Conservation (phyloP, 352 stramenopile species). For the Phytopythium delawarense region DNA sequence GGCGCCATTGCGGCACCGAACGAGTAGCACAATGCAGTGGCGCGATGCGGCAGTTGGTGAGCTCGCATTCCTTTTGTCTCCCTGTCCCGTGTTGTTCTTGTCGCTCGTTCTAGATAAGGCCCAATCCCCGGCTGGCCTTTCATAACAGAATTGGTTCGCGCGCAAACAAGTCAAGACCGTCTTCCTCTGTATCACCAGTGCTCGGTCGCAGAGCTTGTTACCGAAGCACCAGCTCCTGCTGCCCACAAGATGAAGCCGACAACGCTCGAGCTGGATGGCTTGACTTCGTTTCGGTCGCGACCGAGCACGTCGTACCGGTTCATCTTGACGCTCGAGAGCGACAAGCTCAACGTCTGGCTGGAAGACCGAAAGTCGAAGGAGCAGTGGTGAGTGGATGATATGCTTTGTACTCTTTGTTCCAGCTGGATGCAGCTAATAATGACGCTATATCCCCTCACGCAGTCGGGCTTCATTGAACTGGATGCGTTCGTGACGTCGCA, state of each 20-base stretch:
- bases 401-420: too few relatives aligned
- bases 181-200: too few relatives aligned
- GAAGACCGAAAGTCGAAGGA: slow-evolving; percentile 2
- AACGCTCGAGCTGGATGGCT: not conserved
- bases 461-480: not conserved
- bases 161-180: not conserved
- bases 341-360: slow-evolving; percentile 5
- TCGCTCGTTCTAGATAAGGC: not conserved
- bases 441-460: not conserved
- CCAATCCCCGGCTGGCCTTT: too few relatives aligned
- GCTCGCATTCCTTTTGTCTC: not conserved
- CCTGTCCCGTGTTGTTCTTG: not conserved
- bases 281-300: not conserved
- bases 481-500: not conserved
- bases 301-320: not conserved
- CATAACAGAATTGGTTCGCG: too few relatives aligned
- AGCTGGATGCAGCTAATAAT: not conserved
- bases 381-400: not conserved
- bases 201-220: too few relatives aligned
- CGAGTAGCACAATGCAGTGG: not conserved
- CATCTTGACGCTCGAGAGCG: not conserved
- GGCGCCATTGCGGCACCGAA: not conserved
- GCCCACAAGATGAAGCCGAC: too few relatives aligned
- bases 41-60: not conserved
- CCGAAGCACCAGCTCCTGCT: too few relatives aligned